Conservation (phyloP, 2,329 filamentous ascomycete genomes). For the Aspergillus neoniger region DNA sequence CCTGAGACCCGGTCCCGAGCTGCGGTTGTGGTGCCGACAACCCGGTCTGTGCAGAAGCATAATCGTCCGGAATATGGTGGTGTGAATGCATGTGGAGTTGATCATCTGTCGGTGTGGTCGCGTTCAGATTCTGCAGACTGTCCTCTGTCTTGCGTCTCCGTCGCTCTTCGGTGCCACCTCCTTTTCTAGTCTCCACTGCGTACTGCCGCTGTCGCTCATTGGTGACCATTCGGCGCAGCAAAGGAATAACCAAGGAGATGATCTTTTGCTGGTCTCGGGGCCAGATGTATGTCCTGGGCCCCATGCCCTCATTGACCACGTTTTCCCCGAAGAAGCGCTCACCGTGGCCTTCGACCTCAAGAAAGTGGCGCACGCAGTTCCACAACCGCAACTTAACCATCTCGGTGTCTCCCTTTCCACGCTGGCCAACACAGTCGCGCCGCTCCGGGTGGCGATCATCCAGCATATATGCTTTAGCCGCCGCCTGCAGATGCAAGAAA, state of each 20-base stretch:
- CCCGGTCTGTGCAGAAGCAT: conserved; percentile 26
- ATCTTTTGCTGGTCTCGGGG: conserved; percentile 58
- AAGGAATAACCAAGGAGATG: conserved; percentile 58
- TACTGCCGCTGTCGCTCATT: conserved; percentile 62
- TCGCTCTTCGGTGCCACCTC: conserved; percentile 43
- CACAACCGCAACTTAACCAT: conserved; percentile 59
- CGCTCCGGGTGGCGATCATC: conserved; percentile 57
- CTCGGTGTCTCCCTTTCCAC: conserved; percentile 57
- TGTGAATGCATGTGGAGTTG: conserved; percentile 34
- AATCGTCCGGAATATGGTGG: conserved; percentile 27
- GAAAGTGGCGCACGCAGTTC: conserved; percentile 58
- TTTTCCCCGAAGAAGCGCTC: conserved; percentile 55
- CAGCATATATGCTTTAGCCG: conserved; percentile 60
- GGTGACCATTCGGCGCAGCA: conserved; percentile 60
- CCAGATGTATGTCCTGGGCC: conserved; percentile 51
- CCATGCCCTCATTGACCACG: conserved; percentile 45
- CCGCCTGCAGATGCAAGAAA: conserved; percentile 57
- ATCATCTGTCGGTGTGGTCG: conserved; percentile 32
- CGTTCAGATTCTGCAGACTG: conserved; percentile 30
- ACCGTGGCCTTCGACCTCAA: conserved; percentile 53
- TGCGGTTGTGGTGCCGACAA: conserved; percentile 28
- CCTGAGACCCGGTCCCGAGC: conserved; percentile 24
- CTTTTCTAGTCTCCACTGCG: conserved; percentile 58
- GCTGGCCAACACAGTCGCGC: conserved; percentile 59
- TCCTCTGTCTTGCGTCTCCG: conserved; percentile 41